Evolutionary conservation across 2,329 filamentous ascomycete genomes (phyloP).

Genomic region (Aspergillus spinulosporus): DNA sequence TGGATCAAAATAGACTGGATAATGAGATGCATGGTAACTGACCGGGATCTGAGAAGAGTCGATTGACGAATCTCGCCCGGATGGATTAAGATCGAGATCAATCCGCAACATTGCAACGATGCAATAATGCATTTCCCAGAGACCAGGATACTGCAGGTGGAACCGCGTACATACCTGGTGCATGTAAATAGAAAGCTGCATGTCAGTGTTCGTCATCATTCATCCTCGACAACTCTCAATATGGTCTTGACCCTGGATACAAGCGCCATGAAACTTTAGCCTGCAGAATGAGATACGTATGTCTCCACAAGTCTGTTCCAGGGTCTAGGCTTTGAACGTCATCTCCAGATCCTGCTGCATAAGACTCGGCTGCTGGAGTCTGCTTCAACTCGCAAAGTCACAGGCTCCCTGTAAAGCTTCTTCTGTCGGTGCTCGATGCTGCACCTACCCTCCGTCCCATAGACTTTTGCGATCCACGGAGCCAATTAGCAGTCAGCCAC

Average conservation of each 20-base stretch:
- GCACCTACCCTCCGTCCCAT: conserved; percentile 9
- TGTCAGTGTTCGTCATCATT: neutral
- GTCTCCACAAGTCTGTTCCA: neutral
- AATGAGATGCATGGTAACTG: no score
- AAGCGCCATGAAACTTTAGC: neutral
- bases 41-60: no score
- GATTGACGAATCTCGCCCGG: no score
- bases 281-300: neutral
- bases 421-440: neutral
- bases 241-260: neutral
- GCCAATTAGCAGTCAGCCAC: neutral
- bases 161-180: no score
- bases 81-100: no score
- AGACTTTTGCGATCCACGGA: conserved; percentile 16
- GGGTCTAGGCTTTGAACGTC: neutral
- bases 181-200: neutral
- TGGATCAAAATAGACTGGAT: no score
- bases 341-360: neutral
- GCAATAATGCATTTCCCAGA: no score
- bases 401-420: neutral
- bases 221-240: neutral
- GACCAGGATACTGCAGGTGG: no score
- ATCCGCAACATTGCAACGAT: no score
- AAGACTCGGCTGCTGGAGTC: neutral
- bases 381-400: no score